Base-by-base conservation (phyloP, 345 rosid genomes). In the Viola odorata region DNA sequence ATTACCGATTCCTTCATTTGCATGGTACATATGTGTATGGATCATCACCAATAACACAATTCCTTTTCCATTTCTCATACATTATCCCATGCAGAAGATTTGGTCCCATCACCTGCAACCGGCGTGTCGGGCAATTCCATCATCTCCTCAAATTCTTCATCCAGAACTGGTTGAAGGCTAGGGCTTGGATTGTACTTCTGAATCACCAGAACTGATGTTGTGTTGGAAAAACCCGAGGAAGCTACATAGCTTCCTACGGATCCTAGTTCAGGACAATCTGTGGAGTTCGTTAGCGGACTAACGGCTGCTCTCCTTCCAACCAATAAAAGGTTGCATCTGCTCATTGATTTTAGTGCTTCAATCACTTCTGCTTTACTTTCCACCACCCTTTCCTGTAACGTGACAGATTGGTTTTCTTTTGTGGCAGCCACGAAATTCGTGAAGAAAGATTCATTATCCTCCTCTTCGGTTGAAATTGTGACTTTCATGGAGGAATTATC, bases 191-290 rank as follows among this genome's bases (percentile, higher is more conserved):
- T 42, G 11, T 14, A 77, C 55, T 72, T 82, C 52, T 82, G 80
- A 58, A 82, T 55, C 8, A 82, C 72, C 47, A 82, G 64, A 45
- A 78, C 80, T 3, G 87, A 82, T n/a, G 82, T 60, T 5, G 77
- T 66, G 8, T 62, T 66, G 13, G 82, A 66, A 61, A 82, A 82
- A 12, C 73, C 81, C 1, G 82, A 75, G 1, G 81, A 71, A 3
- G 82, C 78, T 55, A 80, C 62, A 50, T 77, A 60, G 65, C 71
- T 65, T 16, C 84, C 87, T 32, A 82, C 72, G 3, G 78, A 74
- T 41, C 87, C 87, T 14, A 82, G 55, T 69, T 80, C 84, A 0
- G 82, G 70, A 57, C 82, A 70, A 9, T 82, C 84, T 0, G 69
- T 66, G 38, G 68, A 56, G 45, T 53, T 50, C n/a, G 50, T 13